Conservation (phyloP, 179 eudicot species). For the Carnegiea gigantea region DNA sequence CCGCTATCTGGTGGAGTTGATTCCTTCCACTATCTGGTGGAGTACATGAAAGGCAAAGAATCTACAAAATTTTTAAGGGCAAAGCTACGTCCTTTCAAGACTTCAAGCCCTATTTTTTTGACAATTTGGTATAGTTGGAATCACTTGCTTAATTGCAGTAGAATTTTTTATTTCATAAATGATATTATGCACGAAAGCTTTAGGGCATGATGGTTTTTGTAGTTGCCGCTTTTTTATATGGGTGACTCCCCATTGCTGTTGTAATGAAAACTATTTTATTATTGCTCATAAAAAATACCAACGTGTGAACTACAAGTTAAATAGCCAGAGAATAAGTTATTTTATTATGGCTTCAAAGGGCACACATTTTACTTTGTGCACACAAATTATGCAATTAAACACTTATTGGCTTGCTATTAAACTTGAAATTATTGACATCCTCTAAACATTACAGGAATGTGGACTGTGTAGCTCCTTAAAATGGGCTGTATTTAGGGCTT, state of each 20-base stretch:
- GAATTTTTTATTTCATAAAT: too few species aligned
- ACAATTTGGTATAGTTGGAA: too few species aligned
- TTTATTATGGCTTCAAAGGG: background rate
- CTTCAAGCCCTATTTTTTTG: too few species aligned
- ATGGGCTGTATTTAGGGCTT: too few species aligned
- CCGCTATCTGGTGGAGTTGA: too few species aligned
- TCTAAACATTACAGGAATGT: too few species aligned
- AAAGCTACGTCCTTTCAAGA: too few species aligned
- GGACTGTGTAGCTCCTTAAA: background rate
- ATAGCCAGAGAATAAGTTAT: background rate
- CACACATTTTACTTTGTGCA: background rate
- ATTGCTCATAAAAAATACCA: background rate
- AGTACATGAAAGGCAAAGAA: too few species aligned
- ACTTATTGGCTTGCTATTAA: background rate
- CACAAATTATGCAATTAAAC: background rate
- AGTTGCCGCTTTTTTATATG: background rate
- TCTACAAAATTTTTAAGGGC: too few species aligned
- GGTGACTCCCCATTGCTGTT: background rate
- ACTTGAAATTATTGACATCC: background rate
- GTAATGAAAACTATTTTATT: background rate
- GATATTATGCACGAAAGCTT: too few species aligned
- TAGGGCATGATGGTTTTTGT: background rate
- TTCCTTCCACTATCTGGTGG: too few species aligned
- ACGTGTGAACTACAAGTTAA: background rate
- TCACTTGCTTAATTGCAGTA: too few species aligned